Base-by-base conservation (phyloP, 2,329 filamentous ascomycete genomes). In the Raffaelea albimanens region DNA sequence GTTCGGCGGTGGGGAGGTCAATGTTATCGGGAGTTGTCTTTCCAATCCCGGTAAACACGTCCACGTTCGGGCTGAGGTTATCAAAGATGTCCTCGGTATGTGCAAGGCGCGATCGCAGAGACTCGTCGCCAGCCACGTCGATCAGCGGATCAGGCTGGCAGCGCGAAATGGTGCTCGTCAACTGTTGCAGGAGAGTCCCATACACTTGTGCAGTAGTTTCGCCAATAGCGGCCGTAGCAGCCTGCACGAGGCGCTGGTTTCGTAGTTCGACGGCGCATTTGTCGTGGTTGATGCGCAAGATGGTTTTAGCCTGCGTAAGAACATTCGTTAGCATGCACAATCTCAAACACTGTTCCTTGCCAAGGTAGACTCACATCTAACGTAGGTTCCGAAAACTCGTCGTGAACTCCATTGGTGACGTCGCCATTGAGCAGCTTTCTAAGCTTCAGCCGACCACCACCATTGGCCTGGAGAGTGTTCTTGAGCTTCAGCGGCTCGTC, bases 201-300 rank as follows among this genome's bases (percentile, higher is more conserved):
- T 95, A 97, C 1, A 97, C 80, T 50, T 83, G 75, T 1, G 84
- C 82, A 1, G 90, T 94, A 2, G 77, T 80, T 38, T 81, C 72
- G 40, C 89, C 86, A 19, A 93, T 75, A 29, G 77, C 72, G 46
- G 85, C 78, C 45, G 81, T 74, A 1, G 82, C 87, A 48, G 89
- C 77, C n/a, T 80, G 73, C 45, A 83, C 79, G 3, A 97, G 79
- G 19, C 81, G 79, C 53, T 83, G 76, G 57, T 88, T 95, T 48
- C 91, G 86, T 53, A 95, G 72, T 44, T 86, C 82, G 10, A 96
- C 86, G 7, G 83, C 71, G 50, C 88, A 87, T 63, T 91, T 94
- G 48, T 90, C 84, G 58, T 87, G 83, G 60, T 95, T 96, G 47
- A 96, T 72, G 23, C 83, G 80, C 43, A 97, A 71, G 33, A 90